Conservation (phyloP, 2,329 filamentous ascomycete genomes). For the Neofusicoccum laricinum region DNA sequence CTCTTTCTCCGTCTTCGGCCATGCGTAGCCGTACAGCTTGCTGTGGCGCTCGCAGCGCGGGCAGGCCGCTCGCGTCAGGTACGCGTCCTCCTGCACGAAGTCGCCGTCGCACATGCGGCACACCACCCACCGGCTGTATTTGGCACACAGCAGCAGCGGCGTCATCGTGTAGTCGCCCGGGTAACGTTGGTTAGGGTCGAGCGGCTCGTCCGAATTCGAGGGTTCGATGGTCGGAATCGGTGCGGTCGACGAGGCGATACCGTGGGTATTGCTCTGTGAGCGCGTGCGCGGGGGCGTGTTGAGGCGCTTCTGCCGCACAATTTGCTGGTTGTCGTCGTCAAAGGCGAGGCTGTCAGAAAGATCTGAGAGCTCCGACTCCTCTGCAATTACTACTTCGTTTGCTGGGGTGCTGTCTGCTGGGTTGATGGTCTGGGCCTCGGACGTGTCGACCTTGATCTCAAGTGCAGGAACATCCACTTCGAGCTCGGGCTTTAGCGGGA, state of each 20-base stretch:
- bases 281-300: constrained; percentile 31
- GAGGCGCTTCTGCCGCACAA: constrained; percentile 34
- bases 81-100: constrained; percentile 87
- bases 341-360: constrained; percentile 37
- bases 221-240: constrained; percentile 26
- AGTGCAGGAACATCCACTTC: constrained; percentile 23
- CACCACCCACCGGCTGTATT: constrained; percentile 79
- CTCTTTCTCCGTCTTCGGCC: constrained; percentile 89
- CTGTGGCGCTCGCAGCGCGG: constrained; percentile 93
- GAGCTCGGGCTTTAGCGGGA: constrained; percentile 21
- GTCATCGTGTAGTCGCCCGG: constrained; percentile 72
- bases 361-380: constrained; percentile 37
- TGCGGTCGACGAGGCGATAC: constrained; percentile 25
- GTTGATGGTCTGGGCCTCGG: background rate
- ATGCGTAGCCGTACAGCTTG: constrained; percentile 90
- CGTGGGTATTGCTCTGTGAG: constrained; percentile 22
- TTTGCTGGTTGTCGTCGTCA: constrained; percentile 34
- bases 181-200: constrained; percentile 29
- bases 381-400: background rate
- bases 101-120: constrained; percentile 78
- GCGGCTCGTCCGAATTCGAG: constrained; percentile 17
- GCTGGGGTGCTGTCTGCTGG: background rate
- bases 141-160: constrained; percentile 69
- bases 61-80: constrained; percentile 80
- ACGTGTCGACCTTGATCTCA: constrained; percentile 26